Evolutionary conservation across 1,139 yeast genomes (phyloP), one percentile per base, ranked within the genome.

Genomic region (Sugiyamaella novakii): DNA sequence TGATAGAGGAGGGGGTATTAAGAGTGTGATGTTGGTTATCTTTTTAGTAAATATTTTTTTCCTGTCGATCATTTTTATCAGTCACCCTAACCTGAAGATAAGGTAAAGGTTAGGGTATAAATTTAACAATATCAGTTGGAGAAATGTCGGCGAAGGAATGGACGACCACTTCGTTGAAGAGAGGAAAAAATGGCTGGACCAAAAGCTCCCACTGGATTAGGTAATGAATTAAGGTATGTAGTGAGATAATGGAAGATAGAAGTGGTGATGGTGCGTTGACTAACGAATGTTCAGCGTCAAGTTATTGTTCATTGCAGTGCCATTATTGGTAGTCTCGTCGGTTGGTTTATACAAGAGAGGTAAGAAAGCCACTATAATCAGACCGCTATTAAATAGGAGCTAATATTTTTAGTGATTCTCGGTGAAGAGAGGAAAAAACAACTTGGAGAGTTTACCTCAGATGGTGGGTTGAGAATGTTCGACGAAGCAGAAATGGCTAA

Each of bases 401-500:
- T 31, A 31, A 31, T 21, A 4, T 8, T 31, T 34, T 21, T 21
- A 41, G 70, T 74, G 30, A 61, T 71, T 22, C 61, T 69, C 1
- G 79, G 79, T 3, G 72, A 74, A 25, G 76, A 75, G 52, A 69
- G 77, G 55, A 69, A 68, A 40, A 68, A 69, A 2, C 81, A 77
- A 55, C 63, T 69, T 14, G 83, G 82, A 5, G 80, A 75, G 48
- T 66, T 70, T 50, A 70, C 77, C 47, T 70, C 73, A 0, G 80
- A 76, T 50, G 81, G 81, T 0, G 67, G 74, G 2, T 64, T 76
- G 5, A 65, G 78, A 19, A 61, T 71, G 48, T 78, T 76, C 60
- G 63, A 69, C 6, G 73, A 70, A 15, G 72, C 72, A 36, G 82
- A 78, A 55, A 70, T 66, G 44, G 53, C 59, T 3, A 64, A 64